Evolutionary conservation across 1,139 yeast species (phyloP).

Genomic region (Yamadazyma triangularis): DNA sequence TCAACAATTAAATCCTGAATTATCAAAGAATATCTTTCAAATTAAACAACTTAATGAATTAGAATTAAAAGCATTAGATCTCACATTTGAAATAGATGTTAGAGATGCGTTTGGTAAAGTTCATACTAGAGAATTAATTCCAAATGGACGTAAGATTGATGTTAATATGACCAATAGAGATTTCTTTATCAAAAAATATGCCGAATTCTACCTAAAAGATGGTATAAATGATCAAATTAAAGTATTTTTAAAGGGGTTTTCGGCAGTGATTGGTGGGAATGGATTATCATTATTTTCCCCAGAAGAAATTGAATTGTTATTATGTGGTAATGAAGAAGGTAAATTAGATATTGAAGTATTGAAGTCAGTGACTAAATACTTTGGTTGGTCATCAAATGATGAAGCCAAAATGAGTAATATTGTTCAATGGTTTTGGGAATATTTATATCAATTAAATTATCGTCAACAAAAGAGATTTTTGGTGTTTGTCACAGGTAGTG

Average conservation of each 20-base stretch:
- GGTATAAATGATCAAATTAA: conserved; percentile 50
- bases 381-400: conserved; percentile 47
- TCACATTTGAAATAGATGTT: conserved; percentile 38
- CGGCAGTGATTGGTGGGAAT: conserved; percentile 73
- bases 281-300: conserved; percentile 75
- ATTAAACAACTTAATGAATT: conserved; percentile 40
- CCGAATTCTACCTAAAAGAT: conserved; percentile 53
- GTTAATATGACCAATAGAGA: conserved; percentile 58
- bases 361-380: conserved; percentile 67
- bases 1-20: conserved; percentile 59
- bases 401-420: conserved; percentile 34
- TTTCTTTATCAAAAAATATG: conserved; percentile 59
- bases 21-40: conserved; percentile 54
- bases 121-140: conserved; percentile 46
- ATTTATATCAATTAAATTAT: conserved; percentile 43
- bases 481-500: conserved; percentile 84
- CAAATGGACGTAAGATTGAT: conserved; percentile 46
- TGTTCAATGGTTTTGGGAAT: conserved; percentile 84
- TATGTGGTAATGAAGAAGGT: conserved; percentile 72
- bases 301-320: conserved; percentile 70
- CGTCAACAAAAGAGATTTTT: conserved; percentile 58
- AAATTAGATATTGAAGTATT: conserved; percentile 64
- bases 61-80: conserved; percentile 25
- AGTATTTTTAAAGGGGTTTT: conserved; percentile 67
- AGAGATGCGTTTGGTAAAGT: conserved; percentile 35